A percentile compares a stretch with the other conserved stretches of the same genome.
Evolutionary conservation across 345 rosid species (phyloP).

Genomic region (Nasturtium officinale): DNA sequence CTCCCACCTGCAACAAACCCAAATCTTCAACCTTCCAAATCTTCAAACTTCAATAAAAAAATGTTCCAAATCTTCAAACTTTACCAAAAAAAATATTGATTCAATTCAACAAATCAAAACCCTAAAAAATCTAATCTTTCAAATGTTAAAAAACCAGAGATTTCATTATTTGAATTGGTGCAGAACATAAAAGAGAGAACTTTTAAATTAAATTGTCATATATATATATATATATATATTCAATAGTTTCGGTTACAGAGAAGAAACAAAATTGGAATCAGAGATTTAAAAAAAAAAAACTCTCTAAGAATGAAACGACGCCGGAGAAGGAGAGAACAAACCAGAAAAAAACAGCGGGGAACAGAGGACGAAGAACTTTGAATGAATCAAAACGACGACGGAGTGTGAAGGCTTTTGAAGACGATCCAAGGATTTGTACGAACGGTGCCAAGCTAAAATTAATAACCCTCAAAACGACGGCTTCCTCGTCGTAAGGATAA

Average conservation of each 20-base stretch:
- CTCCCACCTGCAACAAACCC: constrained; percentile 15
- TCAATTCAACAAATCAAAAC: constrained; percentile 11
- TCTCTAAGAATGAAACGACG: constrained; percentile 50
- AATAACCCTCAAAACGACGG: constrained; percentile 63
- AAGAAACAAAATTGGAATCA: constrained; percentile 24
- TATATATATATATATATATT: background rate
- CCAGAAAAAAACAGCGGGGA: constrained; percentile 39
- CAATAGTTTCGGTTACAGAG: constrained; percentile 10
- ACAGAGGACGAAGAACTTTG: constrained; percentile 41
- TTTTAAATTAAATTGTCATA: background rate
- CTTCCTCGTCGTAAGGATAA: constrained; percentile 54
- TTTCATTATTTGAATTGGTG: background rate
- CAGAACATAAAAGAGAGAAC: background rate
- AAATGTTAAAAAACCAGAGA: background rate
- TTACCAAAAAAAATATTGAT: background rate
- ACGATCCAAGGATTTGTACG: constrained; percentile 29
- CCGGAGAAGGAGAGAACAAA: constrained; percentile 46
- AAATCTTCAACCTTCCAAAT: no score
- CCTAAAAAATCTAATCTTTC: constrained; percentile 25
- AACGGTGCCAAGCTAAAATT: constrained; percentile 23
- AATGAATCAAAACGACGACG: constrained; percentile 64
- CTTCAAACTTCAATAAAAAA: background rate
- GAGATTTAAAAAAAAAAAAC: background rate
- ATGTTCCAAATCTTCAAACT: constrained; percentile 25
- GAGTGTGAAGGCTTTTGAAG: constrained; percentile 26